These are phyloP conservation scores for Candida boidinii DNA, from an alignment of 805 yeast genomes.

Conservation along the genomic window DNA sequence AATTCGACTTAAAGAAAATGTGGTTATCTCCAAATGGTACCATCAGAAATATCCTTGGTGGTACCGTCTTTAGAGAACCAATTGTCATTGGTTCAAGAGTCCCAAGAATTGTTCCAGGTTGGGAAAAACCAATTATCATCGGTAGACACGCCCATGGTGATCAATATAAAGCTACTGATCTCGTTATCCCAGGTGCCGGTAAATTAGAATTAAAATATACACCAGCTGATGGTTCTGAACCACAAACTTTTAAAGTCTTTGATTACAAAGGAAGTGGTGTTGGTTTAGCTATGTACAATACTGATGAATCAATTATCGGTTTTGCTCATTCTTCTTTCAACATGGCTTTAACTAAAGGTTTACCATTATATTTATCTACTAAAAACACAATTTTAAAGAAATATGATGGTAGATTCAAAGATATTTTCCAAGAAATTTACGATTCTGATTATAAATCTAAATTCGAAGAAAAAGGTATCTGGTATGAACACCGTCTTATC, in stretches of 20 bases:
- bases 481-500: constrained; percentile 74
- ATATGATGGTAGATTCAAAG: constrained; percentile 78
- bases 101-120: constrained; percentile 69
- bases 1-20: constrained; percentile 67
- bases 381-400: constrained; percentile 77
- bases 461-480: constrained; percentile 53
- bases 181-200: constrained; percentile 61
- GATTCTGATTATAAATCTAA: constrained; percentile 45
- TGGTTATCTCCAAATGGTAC: constrained; percentile 86
- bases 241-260: constrained; percentile 43
- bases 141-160: constrained; percentile 86
- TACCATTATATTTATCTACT: constrained; percentile 63
- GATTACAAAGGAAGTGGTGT: constrained; percentile 64
- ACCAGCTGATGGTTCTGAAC: constrained; percentile 48
- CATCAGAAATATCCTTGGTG: constrained; percentile 70
- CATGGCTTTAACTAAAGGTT: constrained; percentile 54
- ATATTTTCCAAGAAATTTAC: constrained; percentile 63
- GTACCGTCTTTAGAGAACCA: constrained; percentile 81
- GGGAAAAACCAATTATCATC: constrained; percentile 77
- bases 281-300: constrained; percentile 77
- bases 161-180: constrained; percentile 75
- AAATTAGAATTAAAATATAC: constrained; percentile 56
- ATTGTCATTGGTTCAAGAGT: constrained; percentile 65
- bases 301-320: constrained; percentile 67
- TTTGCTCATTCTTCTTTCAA: constrained; percentile 78